Conservation (phyloP, 2,329 filamentous ascomycete species). For the Pseudocercospora macadamiae region DNA sequence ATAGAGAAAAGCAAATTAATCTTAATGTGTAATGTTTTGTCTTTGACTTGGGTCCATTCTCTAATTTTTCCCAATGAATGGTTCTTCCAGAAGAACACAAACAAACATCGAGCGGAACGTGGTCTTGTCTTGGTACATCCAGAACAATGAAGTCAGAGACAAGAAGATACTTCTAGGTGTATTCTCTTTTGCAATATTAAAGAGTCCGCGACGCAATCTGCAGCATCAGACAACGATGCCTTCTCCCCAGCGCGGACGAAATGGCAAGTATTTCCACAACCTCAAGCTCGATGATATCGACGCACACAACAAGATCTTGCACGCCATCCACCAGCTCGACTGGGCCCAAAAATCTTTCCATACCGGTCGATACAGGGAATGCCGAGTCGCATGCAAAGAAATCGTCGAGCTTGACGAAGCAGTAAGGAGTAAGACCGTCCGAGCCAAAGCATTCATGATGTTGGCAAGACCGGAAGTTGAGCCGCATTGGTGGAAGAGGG, state of each 20-base stretch:
- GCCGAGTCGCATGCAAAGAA: background rate
- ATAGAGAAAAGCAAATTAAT: background rate
- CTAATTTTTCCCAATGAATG: too few species aligned
- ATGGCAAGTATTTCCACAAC: background rate
- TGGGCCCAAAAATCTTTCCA: background rate
- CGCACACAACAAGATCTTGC: background rate
- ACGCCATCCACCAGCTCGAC: background rate
- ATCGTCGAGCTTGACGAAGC: background rate
- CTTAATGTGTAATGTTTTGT: slow-evolving; percentile 13
- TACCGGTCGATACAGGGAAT: background rate
- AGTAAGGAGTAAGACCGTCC: slow-evolving; percentile 1
- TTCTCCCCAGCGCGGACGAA: background rate
- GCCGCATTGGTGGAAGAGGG: background rate
- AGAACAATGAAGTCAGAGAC: too few species aligned
- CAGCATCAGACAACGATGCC: background rate
- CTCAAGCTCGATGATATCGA: background rate
- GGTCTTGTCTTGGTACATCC: too few species aligned
- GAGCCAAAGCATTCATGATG: slow-evolving; percentile 12
- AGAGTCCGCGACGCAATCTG: too few species aligned
- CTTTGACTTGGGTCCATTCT: too few species aligned
- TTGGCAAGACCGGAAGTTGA: slow-evolving; percentile 6
- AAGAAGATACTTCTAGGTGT: too few species aligned
- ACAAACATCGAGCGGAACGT: too few species aligned
- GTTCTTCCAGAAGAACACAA: too few species aligned
- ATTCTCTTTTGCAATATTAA: background rate